Conservation (phyloP, 2,329 filamentous ascomycete species). For the Hymenoscyphus albidus region DNA sequence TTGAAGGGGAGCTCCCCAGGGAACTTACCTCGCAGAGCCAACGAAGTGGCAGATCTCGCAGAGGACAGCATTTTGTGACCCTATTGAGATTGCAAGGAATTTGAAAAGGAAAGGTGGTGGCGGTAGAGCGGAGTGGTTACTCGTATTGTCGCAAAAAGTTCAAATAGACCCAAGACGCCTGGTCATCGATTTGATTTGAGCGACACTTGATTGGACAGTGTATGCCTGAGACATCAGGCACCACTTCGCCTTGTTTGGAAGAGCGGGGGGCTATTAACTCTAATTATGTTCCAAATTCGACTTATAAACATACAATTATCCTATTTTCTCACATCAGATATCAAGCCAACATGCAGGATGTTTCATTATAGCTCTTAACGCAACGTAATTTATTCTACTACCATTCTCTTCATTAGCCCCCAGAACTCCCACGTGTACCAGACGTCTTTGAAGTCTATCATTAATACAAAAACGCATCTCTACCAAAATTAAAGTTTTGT, state of each 20-base stretch:
- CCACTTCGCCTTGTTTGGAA: not conserved
- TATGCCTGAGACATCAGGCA: not conserved
- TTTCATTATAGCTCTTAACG: not conserved
- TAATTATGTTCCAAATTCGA: too few relatives aligned
- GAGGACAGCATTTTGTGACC: conserved; percentile 40
- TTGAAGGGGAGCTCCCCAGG: not conserved
- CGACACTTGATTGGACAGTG: not conserved
- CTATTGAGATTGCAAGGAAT: conserved; percentile 22
- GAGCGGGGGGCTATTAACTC: too few relatives aligned
- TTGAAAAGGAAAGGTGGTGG: conserved; percentile 22
- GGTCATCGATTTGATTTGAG: not conserved
- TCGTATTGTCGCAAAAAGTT: conserved; percentile 1
- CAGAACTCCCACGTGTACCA: not conserved
- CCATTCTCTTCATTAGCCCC: not conserved
- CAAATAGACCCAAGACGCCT: not conserved
- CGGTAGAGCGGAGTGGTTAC: conserved; percentile 17
- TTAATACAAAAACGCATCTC: conserved; percentile 10
- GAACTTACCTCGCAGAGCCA: conserved; percentile 42
- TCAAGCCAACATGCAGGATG: not conserved
- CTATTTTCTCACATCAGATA: too few relatives aligned
- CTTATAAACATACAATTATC: too few relatives aligned
- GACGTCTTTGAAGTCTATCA: conserved; percentile 6
- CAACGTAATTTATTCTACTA: not conserved
- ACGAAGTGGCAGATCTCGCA: conserved; percentile 40
- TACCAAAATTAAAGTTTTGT: conserved; percentile 3